A percentile compares a stretch with the other conserved stretches of the same genome.
Evolutionary conservation across 495 filamentous ascomycete species (phyloP).

Genomic region (Podospora conica): DNA sequence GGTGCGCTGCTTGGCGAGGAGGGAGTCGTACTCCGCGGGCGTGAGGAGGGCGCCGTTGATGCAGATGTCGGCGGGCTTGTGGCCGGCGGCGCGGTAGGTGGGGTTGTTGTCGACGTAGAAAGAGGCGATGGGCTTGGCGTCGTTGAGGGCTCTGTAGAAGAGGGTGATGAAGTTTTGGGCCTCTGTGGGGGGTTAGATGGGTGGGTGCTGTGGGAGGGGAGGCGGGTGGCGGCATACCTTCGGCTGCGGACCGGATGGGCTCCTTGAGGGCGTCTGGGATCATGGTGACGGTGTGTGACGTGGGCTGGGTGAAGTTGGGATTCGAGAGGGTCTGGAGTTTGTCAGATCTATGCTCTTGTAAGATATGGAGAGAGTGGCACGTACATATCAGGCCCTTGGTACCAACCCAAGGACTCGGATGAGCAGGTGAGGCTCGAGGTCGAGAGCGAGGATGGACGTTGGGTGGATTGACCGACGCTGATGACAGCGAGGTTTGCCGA

Average conservation of each 20-base stretch:
- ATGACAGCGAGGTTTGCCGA: neutral
- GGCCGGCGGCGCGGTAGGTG: slow-evolving; percentile 26
- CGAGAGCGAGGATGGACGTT: neutral
- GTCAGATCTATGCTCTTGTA: neutral
- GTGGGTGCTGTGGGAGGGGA: neutral
- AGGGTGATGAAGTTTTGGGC: slow-evolving; percentile 35
- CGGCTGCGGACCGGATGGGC: slow-evolving; percentile 22
- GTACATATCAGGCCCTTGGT: neutral
- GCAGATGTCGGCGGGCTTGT: slow-evolving; percentile 38
- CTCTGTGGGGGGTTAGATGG: slow-evolving; percentile 23
- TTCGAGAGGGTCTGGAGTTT: neutral
- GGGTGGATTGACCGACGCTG: neutral
- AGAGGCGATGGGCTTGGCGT: slow-evolving; percentile 24
- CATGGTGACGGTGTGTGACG: slow-evolving; percentile 6
- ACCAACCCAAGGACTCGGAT: neutral
- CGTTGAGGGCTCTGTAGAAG: slow-evolving; percentile 38
- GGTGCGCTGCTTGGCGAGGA: slow-evolving; percentile 33
- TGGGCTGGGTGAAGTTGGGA: neutral
- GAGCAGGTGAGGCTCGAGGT: neutral
- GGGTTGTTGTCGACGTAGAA: slow-evolving; percentile 36
- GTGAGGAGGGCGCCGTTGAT: slow-evolving; percentile 38
- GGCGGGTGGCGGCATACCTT: slow-evolving; percentile 22
- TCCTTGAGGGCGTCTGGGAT: slow-evolving; percentile 14
- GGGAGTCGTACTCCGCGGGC: slow-evolving; percentile 33
- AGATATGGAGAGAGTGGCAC: neutral